Conservation (phyloP, 768 basidiomycete species). For the Tubosaeta sp. region DNA sequence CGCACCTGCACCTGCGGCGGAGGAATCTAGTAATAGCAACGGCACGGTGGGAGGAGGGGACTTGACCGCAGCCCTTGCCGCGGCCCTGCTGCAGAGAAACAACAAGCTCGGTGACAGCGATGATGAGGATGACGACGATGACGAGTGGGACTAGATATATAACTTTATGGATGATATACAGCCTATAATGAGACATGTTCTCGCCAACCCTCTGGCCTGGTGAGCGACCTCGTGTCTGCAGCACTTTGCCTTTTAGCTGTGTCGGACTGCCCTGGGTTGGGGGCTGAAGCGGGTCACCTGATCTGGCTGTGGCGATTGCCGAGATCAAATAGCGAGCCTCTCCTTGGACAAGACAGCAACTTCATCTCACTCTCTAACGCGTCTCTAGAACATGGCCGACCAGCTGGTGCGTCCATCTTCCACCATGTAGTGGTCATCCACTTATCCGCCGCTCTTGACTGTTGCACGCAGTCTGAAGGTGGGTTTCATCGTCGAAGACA, state of each 20-base stretch:
- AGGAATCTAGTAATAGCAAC: constrained; percentile 31
- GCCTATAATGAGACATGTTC: constrained; percentile 7
- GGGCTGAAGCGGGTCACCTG: constrained; percentile 15
- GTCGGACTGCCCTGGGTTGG: constrained; percentile 12
- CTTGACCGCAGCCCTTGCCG: constrained; percentile 79
- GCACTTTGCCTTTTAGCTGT: background rate
- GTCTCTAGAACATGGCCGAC: constrained; percentile 46
- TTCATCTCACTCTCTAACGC: constrained; percentile 1
- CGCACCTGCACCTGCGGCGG: constrained; percentile 28
- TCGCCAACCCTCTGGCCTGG: background rate
- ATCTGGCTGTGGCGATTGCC: constrained; percentile 32
- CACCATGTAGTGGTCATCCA: constrained; percentile 4
- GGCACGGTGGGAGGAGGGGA: constrained; percentile 52
- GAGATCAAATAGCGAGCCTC: constrained; percentile 21
- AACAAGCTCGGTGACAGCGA: constrained; percentile 86
- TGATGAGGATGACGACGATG: constrained; percentile 72
- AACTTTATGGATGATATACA: constrained; percentile 6
- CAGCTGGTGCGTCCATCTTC: constrained; percentile 43
- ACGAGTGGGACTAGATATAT: constrained; percentile 48
- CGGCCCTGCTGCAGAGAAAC: constrained; percentile 76
- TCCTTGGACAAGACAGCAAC: background rate
- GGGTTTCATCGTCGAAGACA: constrained; percentile 15
- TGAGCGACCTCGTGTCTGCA: background rate
- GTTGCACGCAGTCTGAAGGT: constrained; percentile 52
- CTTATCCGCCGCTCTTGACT: constrained; percentile 16